Evolutionary conservation across 108 stramenopile species (phyloP).

Genomic region (Conticribra weissflogii): DNA sequence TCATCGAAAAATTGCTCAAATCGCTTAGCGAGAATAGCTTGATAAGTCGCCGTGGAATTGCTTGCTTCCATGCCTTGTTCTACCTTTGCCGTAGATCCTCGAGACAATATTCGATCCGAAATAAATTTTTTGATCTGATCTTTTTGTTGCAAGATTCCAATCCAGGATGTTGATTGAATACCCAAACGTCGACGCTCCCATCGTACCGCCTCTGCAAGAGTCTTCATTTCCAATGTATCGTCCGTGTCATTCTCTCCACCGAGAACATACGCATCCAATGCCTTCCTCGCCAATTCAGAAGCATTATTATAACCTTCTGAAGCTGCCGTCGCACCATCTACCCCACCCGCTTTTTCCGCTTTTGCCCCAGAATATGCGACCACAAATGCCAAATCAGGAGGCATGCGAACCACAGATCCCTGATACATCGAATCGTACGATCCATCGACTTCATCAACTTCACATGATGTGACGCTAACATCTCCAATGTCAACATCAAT

Average conservation of each 20-base stretch:
- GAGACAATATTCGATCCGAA: background rate
- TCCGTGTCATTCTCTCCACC: background rate
- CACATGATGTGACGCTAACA: background rate
- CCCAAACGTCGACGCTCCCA: background rate
- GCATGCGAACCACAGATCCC: constrained; percentile 10
- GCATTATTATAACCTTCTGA: constrained; percentile 20
- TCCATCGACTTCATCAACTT: background rate
- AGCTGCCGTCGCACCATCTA: constrained; percentile 10
- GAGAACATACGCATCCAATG: constrained; percentile 7
- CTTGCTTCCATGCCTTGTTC: background rate
- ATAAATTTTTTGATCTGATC: constrained; percentile 3
- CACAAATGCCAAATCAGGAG: constrained; percentile 24
- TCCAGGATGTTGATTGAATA: background rate
- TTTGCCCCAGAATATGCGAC: constrained; percentile 35
- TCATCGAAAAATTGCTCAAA: constrained; percentile 37
- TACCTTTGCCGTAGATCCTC: no score
- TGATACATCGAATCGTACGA: background rate
- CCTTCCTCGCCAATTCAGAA: constrained; percentile 11
- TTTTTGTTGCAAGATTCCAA: background rate
- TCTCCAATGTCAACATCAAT: background rate
- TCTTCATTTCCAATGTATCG: constrained; percentile 1
- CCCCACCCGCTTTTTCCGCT: constrained; percentile 36
- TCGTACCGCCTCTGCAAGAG: constrained; percentile 17
- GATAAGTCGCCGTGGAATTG: background rate
- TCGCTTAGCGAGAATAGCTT: background rate